Evolutionary conservation across 2,329 filamentous ascomycete species (phyloP).

Genomic region (Pseudogymnoascus sp.): DNA sequence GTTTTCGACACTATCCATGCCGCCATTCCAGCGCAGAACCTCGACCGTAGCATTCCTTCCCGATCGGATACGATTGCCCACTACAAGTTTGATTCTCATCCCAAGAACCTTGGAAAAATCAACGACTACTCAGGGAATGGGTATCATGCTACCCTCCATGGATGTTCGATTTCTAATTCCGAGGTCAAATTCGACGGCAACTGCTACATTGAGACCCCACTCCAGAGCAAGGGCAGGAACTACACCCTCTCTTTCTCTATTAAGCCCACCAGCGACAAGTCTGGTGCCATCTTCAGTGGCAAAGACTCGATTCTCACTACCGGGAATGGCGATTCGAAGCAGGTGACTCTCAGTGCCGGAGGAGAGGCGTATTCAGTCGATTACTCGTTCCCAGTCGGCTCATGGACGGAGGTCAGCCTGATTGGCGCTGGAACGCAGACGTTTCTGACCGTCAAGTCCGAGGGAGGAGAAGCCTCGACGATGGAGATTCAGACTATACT

Average conservation of each 20-base stretch:
- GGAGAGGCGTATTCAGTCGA: conserved; percentile 36
- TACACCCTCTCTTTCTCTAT: conserved; percentile 47
- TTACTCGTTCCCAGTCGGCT: conserved; percentile 33
- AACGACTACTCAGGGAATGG: conserved; percentile 35
- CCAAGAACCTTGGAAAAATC: neutral
- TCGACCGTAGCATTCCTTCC: conserved; percentile 38
- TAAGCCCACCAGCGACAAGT: conserved; percentile 28
- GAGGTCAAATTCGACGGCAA: conserved; percentile 29
- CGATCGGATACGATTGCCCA: conserved; percentile 31
- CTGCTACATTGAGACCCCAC: conserved; percentile 41
- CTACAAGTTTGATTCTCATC: conserved; percentile 27
- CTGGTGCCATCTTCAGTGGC: conserved; percentile 37
- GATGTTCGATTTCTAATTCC: conserved; percentile 31
- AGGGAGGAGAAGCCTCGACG: conserved; percentile 8
- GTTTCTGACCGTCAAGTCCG: conserved; percentile 23
- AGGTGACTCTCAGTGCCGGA: conserved; percentile 33
- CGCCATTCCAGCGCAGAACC: conserved; percentile 41
- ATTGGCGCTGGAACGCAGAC: conserved; percentile 33
- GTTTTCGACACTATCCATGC: conserved; percentile 36
- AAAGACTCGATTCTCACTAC: conserved; percentile 36
- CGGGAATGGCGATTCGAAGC: conserved; percentile 29
- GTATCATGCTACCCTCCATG: conserved; percentile 32
- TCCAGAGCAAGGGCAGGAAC: conserved; percentile 48
- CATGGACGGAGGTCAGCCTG: conserved; percentile 32
- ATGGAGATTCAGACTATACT: conserved; percentile 19